These are phyloP conservation scores for Pseudonitzschia pungens DNA, from an alignment of 108 stramenopile species.

Conservation along the genomic window DNA sequence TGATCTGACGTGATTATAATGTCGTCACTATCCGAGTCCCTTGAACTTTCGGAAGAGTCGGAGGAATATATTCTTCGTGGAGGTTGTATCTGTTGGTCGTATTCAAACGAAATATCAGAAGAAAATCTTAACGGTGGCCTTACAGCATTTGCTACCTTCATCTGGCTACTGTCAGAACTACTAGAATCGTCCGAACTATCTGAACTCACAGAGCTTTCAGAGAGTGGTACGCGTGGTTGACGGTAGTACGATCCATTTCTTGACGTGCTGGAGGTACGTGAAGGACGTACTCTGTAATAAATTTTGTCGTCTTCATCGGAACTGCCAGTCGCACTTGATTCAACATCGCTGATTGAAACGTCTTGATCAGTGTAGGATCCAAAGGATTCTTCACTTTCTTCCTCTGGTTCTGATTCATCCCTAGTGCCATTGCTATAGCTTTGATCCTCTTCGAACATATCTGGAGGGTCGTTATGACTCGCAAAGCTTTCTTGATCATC, in stretches of 20 bases:
- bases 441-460: too few relatives aligned
- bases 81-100: not conserved
- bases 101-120: constrained; percentile 10
- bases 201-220: not conserved
- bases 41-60: not conserved
- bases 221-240: not conserved
- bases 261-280: too few relatives aligned
- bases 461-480: not conserved
- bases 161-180: not conserved
- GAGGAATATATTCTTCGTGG: not conserved
- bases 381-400: not conserved
- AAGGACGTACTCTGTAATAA: not conserved
- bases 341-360: not conserved
- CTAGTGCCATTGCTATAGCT: too few relatives aligned
- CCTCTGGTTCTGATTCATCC: not conserved
- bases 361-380: too few relatives aligned
- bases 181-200: not conserved
- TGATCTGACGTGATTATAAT: not conserved
- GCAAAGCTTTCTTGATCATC: constrained; percentile 1
- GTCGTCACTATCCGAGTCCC: not conserved
- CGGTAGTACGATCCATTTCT: too few relatives aligned
- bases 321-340: not conserved
- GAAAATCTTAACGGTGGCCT: not conserved
- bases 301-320: not conserved
- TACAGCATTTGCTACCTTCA: not conserved